Percentiles rank a stretch among this genome's conserved stretches.
Evolutionary conservation across 495 filamentous ascomycete species (phyloP).

Genomic region (Xylaria cubensis): DNA sequence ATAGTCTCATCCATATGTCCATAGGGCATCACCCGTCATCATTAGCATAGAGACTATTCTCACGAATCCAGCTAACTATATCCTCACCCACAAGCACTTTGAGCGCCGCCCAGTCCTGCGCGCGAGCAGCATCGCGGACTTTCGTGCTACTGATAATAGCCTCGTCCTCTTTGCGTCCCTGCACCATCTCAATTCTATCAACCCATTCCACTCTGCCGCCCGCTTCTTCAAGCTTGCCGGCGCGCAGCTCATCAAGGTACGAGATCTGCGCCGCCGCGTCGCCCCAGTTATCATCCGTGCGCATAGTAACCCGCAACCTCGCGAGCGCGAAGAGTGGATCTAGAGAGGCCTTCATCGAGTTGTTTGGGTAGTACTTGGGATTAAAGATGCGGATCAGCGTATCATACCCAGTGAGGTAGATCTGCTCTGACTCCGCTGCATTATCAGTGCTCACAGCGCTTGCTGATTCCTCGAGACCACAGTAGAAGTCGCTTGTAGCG

Average conservation of each 20-base stretch:
- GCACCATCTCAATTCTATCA: constrained; percentile 70
- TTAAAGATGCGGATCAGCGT: constrained; percentile 85
- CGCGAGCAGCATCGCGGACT: constrained; percentile 68
- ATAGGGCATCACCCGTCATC: constrained; percentile 3
- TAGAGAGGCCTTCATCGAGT: constrained; percentile 58
- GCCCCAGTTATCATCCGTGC: constrained; percentile 74
- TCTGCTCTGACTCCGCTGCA: constrained; percentile 57
- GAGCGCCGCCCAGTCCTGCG: constrained; percentile 61
- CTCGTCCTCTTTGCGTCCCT: constrained; percentile 60
- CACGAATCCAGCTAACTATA: constrained; percentile 66
- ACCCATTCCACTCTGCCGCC: constrained; percentile 74
- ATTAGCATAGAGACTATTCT: constrained; percentile 56
- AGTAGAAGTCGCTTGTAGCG: constrained; percentile 58
- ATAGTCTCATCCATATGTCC: background rate
- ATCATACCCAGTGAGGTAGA: constrained; percentile 88
- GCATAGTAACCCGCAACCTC: constrained; percentile 72
- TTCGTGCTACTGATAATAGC: constrained; percentile 77
- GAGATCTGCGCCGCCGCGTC: constrained; percentile 61
- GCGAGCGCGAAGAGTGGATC: constrained; percentile 73
- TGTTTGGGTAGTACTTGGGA: constrained; percentile 77
- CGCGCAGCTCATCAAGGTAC: constrained; percentile 61
- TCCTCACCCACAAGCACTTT: constrained; percentile 65
- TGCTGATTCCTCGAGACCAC: constrained; percentile 24
- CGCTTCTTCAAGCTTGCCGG: constrained; percentile 59
- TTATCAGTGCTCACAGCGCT: background rate